phyloP scores from a whole-genome alignment of 768 basidiomycete species.

The Leucosporidium yakuticum region DNA sequence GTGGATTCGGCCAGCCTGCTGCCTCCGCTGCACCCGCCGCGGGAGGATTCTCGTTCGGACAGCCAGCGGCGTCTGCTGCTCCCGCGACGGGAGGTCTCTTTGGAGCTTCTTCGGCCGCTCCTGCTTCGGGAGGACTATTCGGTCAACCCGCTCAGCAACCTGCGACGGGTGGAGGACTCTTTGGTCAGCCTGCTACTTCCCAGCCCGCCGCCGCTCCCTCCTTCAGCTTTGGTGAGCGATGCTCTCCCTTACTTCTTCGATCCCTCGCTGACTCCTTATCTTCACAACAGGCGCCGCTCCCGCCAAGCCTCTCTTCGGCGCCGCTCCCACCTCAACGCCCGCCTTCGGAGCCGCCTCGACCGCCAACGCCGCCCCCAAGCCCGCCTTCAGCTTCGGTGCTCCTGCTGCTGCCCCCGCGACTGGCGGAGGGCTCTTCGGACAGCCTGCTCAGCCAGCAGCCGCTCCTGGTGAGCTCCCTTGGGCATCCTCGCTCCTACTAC shows the following conservation, averaged over 20 bases:
- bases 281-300: background rate
- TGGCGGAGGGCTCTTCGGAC: constrained; percentile 23
- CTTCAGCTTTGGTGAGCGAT: constrained; percentile 3
- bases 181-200: constrained; percentile 27
- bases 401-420: constrained; percentile 8
- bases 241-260: background rate
- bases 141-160: constrained; percentile 3
- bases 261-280: background rate
- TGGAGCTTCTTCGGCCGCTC: background rate
- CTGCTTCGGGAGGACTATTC: constrained; percentile 6
- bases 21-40: background rate
- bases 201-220: background rate
- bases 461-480: background rate
- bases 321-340: background rate
- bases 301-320: constrained; percentile 7
- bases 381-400: background rate
- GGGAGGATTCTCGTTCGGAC: constrained; percentile 4
- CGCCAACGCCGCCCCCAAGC: background rate
- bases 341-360: background rate
- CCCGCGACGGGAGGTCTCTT: constrained; percentile 10
- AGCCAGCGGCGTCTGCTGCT: constrained; percentile 3
- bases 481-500: background rate
- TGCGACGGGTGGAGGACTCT: background rate
- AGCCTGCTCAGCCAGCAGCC: constrained; percentile 20
- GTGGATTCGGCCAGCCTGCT: constrained; percentile 13